A percentile compares a stretch with the other conserved stretches of the same genome.
Conservation (phyloP, 345 rosid species). For the Hypericum androsaemum region DNA sequence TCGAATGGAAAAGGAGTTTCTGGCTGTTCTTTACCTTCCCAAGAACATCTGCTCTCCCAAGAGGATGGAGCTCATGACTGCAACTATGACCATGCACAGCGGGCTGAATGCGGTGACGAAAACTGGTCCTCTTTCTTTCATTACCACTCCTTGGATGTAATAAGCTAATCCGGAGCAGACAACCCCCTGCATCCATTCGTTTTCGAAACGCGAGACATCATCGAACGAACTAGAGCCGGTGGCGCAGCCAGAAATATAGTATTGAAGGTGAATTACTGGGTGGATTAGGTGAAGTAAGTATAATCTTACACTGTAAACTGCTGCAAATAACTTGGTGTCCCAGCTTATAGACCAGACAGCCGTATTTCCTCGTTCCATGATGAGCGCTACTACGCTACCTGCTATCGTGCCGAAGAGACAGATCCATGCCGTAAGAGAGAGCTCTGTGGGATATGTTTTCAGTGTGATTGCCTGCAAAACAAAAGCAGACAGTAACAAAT, state of each 20-base stretch:
- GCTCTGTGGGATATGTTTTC: conserved; percentile 63
- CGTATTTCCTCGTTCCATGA: conserved; percentile 61
- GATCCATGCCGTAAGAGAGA: conserved; percentile 76
- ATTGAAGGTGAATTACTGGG: not conserved
- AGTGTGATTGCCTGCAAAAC: conserved; percentile 44
- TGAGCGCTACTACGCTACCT: conserved; percentile 42
- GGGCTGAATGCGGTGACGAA: conserved; percentile 83
- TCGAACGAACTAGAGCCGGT: too few species aligned
- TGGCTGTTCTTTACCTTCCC: conserved; percentile 48
- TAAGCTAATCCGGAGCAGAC: conserved; percentile 70
- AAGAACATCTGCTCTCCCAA: conserved; percentile 67
- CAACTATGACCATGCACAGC: conserved; percentile 72
- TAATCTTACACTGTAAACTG: conserved; percentile 55
- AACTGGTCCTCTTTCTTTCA: conserved; percentile 83
- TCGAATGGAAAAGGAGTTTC: too few species aligned
- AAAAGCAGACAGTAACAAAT: not conserved
- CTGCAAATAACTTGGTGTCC: conserved; percentile 68
- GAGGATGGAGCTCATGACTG: conserved; percentile 58
- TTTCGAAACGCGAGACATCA: not conserved
- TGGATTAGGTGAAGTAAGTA: too few species aligned
- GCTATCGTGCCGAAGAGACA: conserved; percentile 64
- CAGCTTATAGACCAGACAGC: conserved; percentile 50
- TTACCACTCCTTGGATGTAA: conserved; percentile 63
- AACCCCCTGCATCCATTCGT: conserved; percentile 50
- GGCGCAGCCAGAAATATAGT: not conserved